These are phyloP conservation scores for Parietaria judaica DNA, from an alignment of 306 rosid genomes.

Conservation along the genomic window DNA sequence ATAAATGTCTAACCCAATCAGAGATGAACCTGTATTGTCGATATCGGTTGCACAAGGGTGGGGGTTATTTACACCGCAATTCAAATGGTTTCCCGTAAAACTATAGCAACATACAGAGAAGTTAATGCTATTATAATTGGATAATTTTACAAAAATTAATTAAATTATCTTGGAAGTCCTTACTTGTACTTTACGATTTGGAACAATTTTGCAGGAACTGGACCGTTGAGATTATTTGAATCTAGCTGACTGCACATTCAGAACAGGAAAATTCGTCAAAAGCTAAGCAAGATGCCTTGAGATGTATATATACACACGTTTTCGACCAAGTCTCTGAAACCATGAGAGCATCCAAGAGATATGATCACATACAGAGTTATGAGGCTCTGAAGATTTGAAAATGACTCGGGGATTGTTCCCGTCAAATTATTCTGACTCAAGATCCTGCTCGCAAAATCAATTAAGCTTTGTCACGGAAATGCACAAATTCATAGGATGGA, in stretches of 20 bases:
- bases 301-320: neutral
- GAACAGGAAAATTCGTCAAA: constrained; percentile 30
- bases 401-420: constrained; percentile 78
- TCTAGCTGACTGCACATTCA: constrained; percentile 65
- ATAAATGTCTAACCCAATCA: constrained; percentile 16
- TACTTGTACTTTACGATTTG: constrained; percentile 73
- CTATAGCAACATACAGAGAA: constrained; percentile 40
- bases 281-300: constrained; percentile 12
- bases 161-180: constrained; percentile 1
- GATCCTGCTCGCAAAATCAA: constrained; percentile 50
- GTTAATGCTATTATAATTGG: neutral
- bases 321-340: no score
- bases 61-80: constrained; percentile 45
- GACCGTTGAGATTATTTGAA: constrained; percentile 64
- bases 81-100: constrained; percentile 75
- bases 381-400: constrained; percentile 52
- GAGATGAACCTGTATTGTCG: constrained; percentile 54
- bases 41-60: constrained; percentile 46
- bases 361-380: constrained; percentile 53
- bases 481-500: no score
- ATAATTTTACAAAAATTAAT: no score
- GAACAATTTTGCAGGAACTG: constrained; percentile 59
- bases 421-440: constrained; percentile 67
- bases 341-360: constrained; percentile 16
- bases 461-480: constrained; percentile 17